These are phyloP conservation scores for Exophiala alcalophila DNA, from an alignment of 2,329 filamentous ascomycete species.

Conservation along the genomic window DNA sequence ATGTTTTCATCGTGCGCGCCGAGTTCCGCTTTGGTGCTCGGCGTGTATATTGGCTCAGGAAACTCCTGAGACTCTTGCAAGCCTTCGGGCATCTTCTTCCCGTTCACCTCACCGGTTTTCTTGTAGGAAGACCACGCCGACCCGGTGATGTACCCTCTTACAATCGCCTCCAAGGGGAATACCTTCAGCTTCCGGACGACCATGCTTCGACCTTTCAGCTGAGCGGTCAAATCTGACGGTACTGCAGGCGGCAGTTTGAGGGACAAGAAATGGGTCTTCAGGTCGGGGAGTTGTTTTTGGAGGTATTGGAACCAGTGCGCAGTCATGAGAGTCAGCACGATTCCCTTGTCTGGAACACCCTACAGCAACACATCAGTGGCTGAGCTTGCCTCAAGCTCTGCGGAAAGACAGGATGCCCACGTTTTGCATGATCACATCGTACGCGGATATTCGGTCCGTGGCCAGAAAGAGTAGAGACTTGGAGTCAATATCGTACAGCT, in stretches of 20 bases:
- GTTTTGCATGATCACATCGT: slow-evolving; percentile 86
- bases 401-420: slow-evolving; percentile 45
- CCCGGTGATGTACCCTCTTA: slow-evolving; percentile 87
- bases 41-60: slow-evolving; percentile 70
- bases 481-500: slow-evolving; percentile 71
- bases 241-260: slow-evolving; percentile 56
- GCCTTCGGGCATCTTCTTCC: slow-evolving; percentile 65
- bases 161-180: slow-evolving; percentile 77
- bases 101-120: slow-evolving; percentile 73
- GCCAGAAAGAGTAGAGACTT: slow-evolving; percentile 76
- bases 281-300: slow-evolving; percentile 52
- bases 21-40: slow-evolving; percentile 77
- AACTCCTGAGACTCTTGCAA: slow-evolving; percentile 69
- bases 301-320: slow-evolving; percentile 67
- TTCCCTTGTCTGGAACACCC: slow-evolving; percentile 67
- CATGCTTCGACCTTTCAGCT: slow-evolving; percentile 64
- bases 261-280: slow-evolving; percentile 63
- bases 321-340: slow-evolving; percentile 65
- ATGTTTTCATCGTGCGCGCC: slow-evolving; percentile 87
- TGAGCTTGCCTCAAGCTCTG: slow-evolving; percentile 38
- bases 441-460: slow-evolving; percentile 89
- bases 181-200: slow-evolving; percentile 70
- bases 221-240: slow-evolving; percentile 13
- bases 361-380: slow-evolving; percentile 43
- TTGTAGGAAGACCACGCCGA: slow-evolving; percentile 79